Base-by-base conservation (phyloP, 1,284 basidiomycete species). In the Ceratobasidium sp. region DNA sequence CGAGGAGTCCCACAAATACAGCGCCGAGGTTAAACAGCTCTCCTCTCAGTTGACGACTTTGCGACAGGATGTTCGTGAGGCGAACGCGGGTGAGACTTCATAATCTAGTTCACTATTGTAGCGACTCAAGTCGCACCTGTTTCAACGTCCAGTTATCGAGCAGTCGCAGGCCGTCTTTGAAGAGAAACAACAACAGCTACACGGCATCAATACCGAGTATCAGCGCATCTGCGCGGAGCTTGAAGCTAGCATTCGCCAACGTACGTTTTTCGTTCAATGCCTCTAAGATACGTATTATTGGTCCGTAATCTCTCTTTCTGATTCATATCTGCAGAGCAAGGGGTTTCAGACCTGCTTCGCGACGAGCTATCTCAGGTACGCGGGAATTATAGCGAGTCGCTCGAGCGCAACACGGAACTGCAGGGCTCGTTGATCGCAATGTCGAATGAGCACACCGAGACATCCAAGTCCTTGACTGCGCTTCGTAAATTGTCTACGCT, bases 341-440 rank as follows among this genome's bases (percentile, higher is more conserved):
- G 60, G 5, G 60, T 63, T 26, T 63, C 60, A 10, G 71, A 74
- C 49, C 61, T 74, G 23, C 60, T 74, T 39, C 58, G 71, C 2
- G 71, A 74, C 10, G 60, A 74, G 49, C 33, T 74, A 7, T 35
- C 58, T 33, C 26, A 23, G 20, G 42, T 35, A 49, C 28, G 33
- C 8, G 71, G 51, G 17, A 74, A 63, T 26, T 74, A 53, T 42
- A 74, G 58, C 20, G 42, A 74, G 35, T 51, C 71, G 11, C 33
- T 64, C 37, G 60, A 63, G 6, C 60, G 28, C 23, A 60, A 74
- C 31, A 45, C 17, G 3, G 71, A 74, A n/a, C 47, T 64, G 1
- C 60, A 23, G 33, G n/a, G 45, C 17, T 63, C 45, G 58, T 37
- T 74, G 60, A 28, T 37, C 6, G 28, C 71, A 15, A 23, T 64